Conservation (phyloP, 1,139 yeast genomes). For the Candida sp. region DNA sequence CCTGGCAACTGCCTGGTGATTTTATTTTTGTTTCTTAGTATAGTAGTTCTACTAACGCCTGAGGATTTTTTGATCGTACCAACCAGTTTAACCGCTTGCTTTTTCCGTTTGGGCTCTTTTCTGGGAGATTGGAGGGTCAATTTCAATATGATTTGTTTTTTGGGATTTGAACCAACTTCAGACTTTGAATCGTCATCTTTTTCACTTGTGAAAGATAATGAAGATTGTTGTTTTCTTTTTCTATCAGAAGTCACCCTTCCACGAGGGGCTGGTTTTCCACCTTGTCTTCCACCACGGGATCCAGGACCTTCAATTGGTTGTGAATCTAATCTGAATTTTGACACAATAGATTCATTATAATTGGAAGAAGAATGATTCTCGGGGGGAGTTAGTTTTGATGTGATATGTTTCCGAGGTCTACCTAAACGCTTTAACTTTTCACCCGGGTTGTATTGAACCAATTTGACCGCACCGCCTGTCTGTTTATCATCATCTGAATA, state of each 20-base stretch:
- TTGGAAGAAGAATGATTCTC: slow-evolving; percentile 27
- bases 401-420: slow-evolving; percentile 29
- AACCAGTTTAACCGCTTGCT: slow-evolving; percentile 2
- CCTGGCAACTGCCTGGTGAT: slow-evolving; percentile 38
- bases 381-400: slow-evolving; percentile 17
- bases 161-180: slow-evolving; percentile 3
- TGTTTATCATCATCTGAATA: slow-evolving; percentile 3
- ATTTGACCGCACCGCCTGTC: slow-evolving; percentile 8
- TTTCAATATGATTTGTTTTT: slow-evolving; percentile 5
- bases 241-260: slow-evolving; percentile 26
- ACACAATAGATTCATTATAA: slow-evolving; percentile 27
- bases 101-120: slow-evolving; percentile 2
- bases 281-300: slow-evolving; percentile 37
- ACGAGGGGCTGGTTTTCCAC: slow-evolving; percentile 17
- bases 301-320: slow-evolving; percentile 44
- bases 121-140: slow-evolving; percentile 2
- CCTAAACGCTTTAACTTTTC: slow-evolving; percentile 32
- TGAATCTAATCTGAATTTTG: slow-evolving; percentile 35
- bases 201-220: slow-evolving; percentile 10
- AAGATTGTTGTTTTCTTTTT: slow-evolving; percentile 20
- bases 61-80: neutral
- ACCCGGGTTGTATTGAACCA: slow-evolving; percentile 34
- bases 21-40: slow-evolving; percentile 25
- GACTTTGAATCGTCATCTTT: slow-evolving; percentile 1
- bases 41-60: slow-evolving; percentile 27